These are phyloP conservation scores for Sugiyamaella pinicola DNA, from an alignment of 1,139 yeast species.

Conservation along the genomic window DNA sequence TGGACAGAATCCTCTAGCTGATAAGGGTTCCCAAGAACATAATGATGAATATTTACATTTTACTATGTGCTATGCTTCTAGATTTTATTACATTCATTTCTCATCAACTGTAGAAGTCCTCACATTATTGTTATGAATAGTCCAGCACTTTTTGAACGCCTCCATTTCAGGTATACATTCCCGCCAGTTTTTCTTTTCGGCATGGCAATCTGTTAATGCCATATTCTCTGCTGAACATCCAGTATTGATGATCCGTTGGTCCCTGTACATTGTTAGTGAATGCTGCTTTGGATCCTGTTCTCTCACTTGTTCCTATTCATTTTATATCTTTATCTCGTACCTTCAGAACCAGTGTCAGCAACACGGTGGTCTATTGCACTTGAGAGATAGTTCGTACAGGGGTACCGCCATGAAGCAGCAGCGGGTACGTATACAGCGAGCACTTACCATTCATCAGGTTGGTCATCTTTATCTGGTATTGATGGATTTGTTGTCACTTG, in stretches of 20 bases:
- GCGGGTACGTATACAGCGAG: no score
- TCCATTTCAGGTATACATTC: slow-evolving; percentile 65
- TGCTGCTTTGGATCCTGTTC: no score
- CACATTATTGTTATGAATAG: slow-evolving; percentile 54
- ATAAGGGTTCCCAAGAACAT: no score
- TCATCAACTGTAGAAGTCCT: slow-evolving; percentile 41
- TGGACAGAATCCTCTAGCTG: no score
- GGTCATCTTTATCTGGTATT: slow-evolving; percentile 47
- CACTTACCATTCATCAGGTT: slow-evolving; percentile 58
- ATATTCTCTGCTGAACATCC: slow-evolving; percentile 73
- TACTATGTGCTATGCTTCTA: slow-evolving; percentile 11
- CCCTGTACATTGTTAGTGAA: slow-evolving; percentile 45
- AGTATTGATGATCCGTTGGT: slow-evolving; percentile 63
- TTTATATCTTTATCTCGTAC: no score
- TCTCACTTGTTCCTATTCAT: no score
- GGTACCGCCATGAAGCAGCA: no score
- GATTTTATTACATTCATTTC: slow-evolving; percentile 1
- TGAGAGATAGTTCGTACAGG: no score
- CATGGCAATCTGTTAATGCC: slow-evolving; percentile 66
- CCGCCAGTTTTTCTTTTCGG: slow-evolving; percentile 76
- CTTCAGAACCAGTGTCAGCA: no score
- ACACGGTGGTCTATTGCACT: no score
- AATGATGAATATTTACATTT: not conserved
- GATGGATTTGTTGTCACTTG: not conserved
- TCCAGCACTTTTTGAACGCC: slow-evolving; percentile 72